Base-by-base conservation (phyloP, 2,329 filamentous ascomycete genomes). In the Claviceps pusilla region DNA sequence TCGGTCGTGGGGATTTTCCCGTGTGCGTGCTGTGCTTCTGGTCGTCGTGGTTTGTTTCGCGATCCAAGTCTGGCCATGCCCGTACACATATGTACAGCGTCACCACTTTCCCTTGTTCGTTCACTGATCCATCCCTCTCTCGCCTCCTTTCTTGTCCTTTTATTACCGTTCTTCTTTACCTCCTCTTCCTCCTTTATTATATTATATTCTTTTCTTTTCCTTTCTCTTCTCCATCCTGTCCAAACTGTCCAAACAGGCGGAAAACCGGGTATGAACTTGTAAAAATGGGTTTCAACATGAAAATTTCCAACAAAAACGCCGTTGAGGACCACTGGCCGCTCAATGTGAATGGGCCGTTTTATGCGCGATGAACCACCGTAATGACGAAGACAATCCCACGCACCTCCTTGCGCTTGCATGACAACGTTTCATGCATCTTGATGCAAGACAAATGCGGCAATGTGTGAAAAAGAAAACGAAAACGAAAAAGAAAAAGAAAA, bases 191-290 rank as follows among this genome's bases (percentile, higher is more conserved):
- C 19, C n/a, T n/a, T 31, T n/a, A 16, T 24, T 24, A 24, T 24
- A 24, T 24, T 24, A 2, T 24, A 2, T 24, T 24, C 12, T 48
- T 33, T 48, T 47, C 4, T 16, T 16, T 2, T 5, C 5, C 7
- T n/a, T 33, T 5, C n/a, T 47, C n/a, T 33, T 33, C 5, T 4
- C 14, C 7, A 29, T 16, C 1, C 29, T 46, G 45, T 29, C 47
- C 39, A 37, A 50, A 47, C n/a, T n/a, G 41, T 55, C 46, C 39
- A 52, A n/a, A 31, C 16, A 47, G 41, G 49, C 31, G 12, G 48
- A 33, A 33, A 45, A 46, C 31, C 33, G 48, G 19, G 54, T 50
- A 52, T 55, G 39, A n/a, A 41, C 42, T 37, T 52, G 50, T 39
- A 12, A 39, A 24, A 24, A 24, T 24, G 6, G 29, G 39, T 31